These are phyloP conservation scores for Mimosa pudica DNA, from an alignment of 306 rosid species.

Conservation along the genomic window DNA sequence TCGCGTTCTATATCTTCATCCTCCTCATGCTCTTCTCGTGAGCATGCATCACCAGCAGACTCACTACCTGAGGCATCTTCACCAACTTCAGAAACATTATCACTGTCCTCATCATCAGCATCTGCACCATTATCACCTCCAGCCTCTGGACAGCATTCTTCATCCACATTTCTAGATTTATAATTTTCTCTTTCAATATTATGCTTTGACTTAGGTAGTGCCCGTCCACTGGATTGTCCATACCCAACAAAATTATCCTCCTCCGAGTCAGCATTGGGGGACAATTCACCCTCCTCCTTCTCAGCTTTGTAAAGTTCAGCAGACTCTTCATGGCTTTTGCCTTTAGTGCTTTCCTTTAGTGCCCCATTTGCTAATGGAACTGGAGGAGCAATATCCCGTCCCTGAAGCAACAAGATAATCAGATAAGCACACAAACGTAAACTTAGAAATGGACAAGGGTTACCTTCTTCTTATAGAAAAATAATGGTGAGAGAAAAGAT, in stretches of 20 bases:
- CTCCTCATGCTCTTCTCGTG: conserved; percentile 76
- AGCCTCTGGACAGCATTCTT: conserved; percentile 50
- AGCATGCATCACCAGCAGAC: conserved; percentile 92
- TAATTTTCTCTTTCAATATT: conserved; percentile 52
- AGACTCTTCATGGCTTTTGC: conserved; percentile 59
- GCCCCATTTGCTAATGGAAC: conserved; percentile 54
- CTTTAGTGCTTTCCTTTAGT: conserved; percentile 53
- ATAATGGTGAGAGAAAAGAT: neutral
- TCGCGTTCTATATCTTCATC: conserved; percentile 78
- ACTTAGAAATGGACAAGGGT: conserved; percentile 5
- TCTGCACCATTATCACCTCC: conserved; percentile 83
- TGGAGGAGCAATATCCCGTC: conserved; percentile 43
- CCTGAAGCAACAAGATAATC: conserved; percentile 58
- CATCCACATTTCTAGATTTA: conserved; percentile 60
- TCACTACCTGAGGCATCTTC: conserved; percentile 92
- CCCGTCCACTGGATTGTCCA: conserved; percentile 52
- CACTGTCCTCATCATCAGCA: conserved; percentile 95
- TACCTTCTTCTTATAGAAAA: neutral
- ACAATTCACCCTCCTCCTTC: conserved; percentile 98
- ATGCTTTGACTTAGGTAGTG: conserved; percentile 51
- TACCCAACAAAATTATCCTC: conserved; percentile 80
- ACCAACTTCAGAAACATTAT: conserved; percentile 89
- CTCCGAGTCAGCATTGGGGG: conserved; percentile 81
- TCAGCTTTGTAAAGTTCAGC: conserved; percentile 67
- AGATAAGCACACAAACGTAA: conserved; percentile 23